phyloP scores from a whole-genome alignment of 1,139 yeast genomes.

The Geotrichum macrosporum region DNA sequence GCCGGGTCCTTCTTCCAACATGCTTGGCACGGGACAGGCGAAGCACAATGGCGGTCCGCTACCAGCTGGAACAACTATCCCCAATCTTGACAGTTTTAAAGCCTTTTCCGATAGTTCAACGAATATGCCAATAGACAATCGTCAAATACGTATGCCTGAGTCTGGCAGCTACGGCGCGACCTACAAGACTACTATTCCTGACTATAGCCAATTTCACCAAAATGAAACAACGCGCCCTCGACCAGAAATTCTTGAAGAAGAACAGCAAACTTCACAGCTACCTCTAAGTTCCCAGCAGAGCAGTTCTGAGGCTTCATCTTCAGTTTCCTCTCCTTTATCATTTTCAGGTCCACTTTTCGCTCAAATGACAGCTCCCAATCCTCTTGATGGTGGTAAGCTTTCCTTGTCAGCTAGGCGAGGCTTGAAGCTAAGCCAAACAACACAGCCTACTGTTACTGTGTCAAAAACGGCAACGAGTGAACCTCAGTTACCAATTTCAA shows the following conservation, averaged over 20 bases:
- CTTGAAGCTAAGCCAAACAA: slow-evolving; percentile 26
- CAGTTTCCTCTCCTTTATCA: slow-evolving; percentile 1
- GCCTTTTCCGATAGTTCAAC: slow-evolving; percentile 7
- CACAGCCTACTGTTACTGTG: neutral
- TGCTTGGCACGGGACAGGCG: no score
- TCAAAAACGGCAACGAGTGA: slow-evolving; percentile 1
- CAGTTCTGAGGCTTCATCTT: neutral
- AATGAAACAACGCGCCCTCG: neutral
- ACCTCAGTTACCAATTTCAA: neutral
- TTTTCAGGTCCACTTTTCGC: slow-evolving; percentile 18
- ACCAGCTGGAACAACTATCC: no score
- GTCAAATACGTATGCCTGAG: slow-evolving; percentile 2
- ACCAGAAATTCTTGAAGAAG: neutral
- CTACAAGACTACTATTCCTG: slow-evolving; percentile 21
- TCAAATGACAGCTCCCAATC: slow-evolving; percentile 1
- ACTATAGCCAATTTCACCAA: slow-evolving; percentile 13
- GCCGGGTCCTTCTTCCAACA: no score
- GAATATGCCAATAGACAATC: slow-evolving; percentile 8
- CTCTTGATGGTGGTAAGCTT: slow-evolving; percentile 24
- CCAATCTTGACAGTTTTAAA: no score
- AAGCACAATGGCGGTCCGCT: no score
- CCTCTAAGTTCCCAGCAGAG: neutral
- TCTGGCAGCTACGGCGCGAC: slow-evolving; percentile 5
- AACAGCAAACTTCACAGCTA: neutral
- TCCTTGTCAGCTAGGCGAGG: slow-evolving; percentile 38